These are phyloP conservation scores for Tilletiaria anomala DNA, from an alignment of 1,284 basidiomycete species.

Conservation along the genomic window DNA sequence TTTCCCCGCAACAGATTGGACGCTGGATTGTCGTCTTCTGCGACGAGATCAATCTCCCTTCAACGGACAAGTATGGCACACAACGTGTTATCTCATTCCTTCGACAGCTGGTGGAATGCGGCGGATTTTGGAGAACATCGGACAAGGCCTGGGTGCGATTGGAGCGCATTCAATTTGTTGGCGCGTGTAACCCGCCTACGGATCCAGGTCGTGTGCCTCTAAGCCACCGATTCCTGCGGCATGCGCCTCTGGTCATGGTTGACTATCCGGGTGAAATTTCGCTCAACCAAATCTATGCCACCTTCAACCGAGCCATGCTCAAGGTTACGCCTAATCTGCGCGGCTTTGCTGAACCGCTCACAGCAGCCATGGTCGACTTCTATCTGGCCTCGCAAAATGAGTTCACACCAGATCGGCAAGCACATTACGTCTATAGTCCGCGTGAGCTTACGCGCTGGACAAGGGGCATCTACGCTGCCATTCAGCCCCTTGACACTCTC, in stretches of 20 bases:
- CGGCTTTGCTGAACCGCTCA: slow-evolving; percentile 83
- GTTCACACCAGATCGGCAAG: slow-evolving; percentile 90
- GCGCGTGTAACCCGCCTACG: slow-evolving; percentile 98
- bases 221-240: slow-evolving; percentile 88
- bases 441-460: slow-evolving; percentile 98
- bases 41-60: slow-evolving; percentile 97
- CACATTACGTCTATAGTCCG: slow-evolving; percentile 97
- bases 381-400: slow-evolving; percentile 83
- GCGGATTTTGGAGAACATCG: slow-evolving; percentile 84
- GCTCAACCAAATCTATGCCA: slow-evolving; percentile 95
- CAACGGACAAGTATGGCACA: slow-evolving; percentile 94
- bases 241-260: slow-evolving; percentile 98
- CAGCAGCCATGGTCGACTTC: slow-evolving; percentile 92
- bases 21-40: slow-evolving; percentile 98
- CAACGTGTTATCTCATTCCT: slow-evolving; percentile 97
- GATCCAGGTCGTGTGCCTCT: slow-evolving; percentile 98
- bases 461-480: slow-evolving; percentile 90
- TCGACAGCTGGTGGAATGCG: slow-evolving; percentile 84
- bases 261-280: slow-evolving; percentile 96
- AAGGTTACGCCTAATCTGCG: slow-evolving; percentile 89
- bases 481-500: slow-evolving; percentile 76
- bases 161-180: slow-evolving; percentile 97
- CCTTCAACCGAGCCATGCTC: slow-evolving; percentile 90
- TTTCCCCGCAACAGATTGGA: slow-evolving; percentile 85
- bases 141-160: slow-evolving; percentile 96